These are phyloP conservation scores for Protea cynaroides DNA, from an alignment of 164 flowering plant species.

Conservation along the genomic window DNA sequence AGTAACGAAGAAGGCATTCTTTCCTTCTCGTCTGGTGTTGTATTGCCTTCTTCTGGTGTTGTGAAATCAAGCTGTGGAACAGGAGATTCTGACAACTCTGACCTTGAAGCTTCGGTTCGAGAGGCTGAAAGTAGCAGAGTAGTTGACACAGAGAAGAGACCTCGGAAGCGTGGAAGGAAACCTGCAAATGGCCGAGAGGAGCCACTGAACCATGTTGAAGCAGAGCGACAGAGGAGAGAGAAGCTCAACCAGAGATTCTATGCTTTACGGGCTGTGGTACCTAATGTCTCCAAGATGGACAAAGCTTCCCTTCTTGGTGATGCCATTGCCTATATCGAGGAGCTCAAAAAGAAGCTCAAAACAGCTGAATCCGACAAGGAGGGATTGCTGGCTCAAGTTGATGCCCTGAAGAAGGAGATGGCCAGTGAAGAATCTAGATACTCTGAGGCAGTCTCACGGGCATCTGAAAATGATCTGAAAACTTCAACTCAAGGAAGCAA, in stretches of 20 bases:
- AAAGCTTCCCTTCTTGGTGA: constrained; percentile 91
- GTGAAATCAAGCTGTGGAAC: constrained; percentile 35
- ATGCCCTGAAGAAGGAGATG: constrained; percentile 42
- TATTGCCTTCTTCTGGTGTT: constrained; percentile 41
- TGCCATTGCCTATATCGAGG: constrained; percentile 79
- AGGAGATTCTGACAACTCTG: constrained; percentile 76
- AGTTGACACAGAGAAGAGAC: constrained; percentile 62
- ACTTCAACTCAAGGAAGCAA: constrained; percentile 22
- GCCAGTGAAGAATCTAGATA: constrained; percentile 19
- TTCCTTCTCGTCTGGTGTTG: constrained; percentile 61
- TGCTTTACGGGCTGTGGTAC: constrained; percentile 84
- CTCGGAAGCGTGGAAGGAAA: constrained; percentile 80
- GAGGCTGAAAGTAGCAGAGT: constrained; percentile 64
- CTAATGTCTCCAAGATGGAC: constrained; percentile 96
- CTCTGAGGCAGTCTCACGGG: constrained; percentile 5
- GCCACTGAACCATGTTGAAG: constrained; percentile 91
- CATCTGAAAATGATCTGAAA: constrained; percentile 25
- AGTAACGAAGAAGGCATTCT: constrained; percentile 78
- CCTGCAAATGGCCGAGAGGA: constrained; percentile 95
- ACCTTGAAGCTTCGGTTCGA: constrained; percentile 74
- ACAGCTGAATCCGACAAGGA: constrained; percentile 50
- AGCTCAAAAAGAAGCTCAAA: constrained; percentile 59
- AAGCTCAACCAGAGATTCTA: constrained; percentile 92
- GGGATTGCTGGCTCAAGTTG: constrained; percentile 40
- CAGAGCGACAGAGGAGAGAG: constrained; percentile 91